phyloP scores from a whole-genome alignment of 306 rosid species.

The Begonia fuchsioides region DNA sequence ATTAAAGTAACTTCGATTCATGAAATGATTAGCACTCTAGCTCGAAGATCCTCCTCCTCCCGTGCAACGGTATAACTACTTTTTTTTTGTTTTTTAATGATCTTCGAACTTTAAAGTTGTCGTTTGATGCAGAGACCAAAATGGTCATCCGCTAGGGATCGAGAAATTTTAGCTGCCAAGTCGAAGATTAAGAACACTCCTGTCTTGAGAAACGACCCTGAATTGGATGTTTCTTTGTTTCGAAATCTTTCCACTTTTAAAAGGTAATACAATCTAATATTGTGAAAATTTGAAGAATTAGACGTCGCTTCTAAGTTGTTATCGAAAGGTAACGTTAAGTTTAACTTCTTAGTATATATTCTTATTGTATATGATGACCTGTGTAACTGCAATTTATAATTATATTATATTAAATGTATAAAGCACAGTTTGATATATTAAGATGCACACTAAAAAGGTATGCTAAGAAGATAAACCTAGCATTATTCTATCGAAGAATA shows the following conservation, averaged over 20 bases:
- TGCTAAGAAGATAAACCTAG: too few species aligned
- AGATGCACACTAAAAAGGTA: too few species aligned
- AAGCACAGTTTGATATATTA: too few species aligned
- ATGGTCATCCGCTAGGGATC: constrained; percentile 62
- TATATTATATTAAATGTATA: too few species aligned
- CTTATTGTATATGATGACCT: too few species aligned
- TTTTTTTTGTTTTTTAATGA: constrained; percentile 2
- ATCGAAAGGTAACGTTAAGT: too few species aligned
- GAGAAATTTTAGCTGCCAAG: constrained; percentile 55
- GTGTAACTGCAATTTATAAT: too few species aligned
- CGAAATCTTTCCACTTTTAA: constrained; percentile 81
- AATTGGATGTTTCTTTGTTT: constrained; percentile 64
- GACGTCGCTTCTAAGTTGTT: not conserved
- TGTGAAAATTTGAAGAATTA: not conserved
- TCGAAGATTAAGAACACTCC: constrained; percentile 56
- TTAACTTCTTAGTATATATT: too few species aligned
- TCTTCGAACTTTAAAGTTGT: not conserved
- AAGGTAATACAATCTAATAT: constrained; percentile 26
- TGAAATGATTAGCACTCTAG: constrained; percentile 56
- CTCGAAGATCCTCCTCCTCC: constrained; percentile 35
- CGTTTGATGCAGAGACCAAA: constrained; percentile 47
- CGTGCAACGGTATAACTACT: constrained; percentile 53
- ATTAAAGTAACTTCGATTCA: constrained; percentile 51
- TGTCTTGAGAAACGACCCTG: constrained; percentile 28
- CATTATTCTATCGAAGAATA: not conserved